Evolutionary conservation across 495 filamentous ascomycete genomes (phyloP).

Genomic region (Tuber indicum): DNA sequence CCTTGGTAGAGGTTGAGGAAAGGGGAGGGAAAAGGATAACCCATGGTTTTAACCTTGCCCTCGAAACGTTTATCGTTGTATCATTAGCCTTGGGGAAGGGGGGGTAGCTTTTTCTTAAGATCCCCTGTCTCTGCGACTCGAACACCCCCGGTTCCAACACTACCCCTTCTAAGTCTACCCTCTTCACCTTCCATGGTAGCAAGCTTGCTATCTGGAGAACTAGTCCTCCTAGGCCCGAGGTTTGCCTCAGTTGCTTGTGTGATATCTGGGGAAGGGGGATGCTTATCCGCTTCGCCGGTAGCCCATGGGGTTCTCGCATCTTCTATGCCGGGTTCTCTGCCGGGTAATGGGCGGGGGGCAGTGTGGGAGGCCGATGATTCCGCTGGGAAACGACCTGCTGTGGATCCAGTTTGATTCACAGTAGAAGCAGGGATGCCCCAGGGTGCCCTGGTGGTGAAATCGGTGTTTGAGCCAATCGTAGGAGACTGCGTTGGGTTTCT

Average conservation of each 20-base stretch:
- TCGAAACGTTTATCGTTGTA: not conserved
- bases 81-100: not conserved
- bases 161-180: constrained; percentile 34
- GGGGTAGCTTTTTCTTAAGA: constrained; percentile 20
- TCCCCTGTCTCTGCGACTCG: constrained; percentile 40
- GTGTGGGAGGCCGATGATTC: constrained; percentile 15
- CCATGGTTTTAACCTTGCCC: not conserved
- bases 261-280: constrained; percentile 14
- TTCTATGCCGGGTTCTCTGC: constrained; percentile 9
- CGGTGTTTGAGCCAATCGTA: constrained; percentile 7
- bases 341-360: constrained; percentile 13
- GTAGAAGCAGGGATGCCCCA: constrained; percentile 19
- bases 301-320: constrained; percentile 32
- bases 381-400: constrained; percentile 3
- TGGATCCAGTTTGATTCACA: constrained; percentile 10
- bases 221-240: constrained; percentile 35
- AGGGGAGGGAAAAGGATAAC: not conserved
- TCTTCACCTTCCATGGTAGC: constrained; percentile 30
- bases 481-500: constrained; percentile 18
- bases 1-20: not conserved
- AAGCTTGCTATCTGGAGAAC: constrained; percentile 34
- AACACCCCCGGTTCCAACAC: constrained; percentile 35
- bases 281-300: constrained; percentile 10
- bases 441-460: constrained; percentile 24
- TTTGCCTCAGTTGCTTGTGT: constrained; percentile 34